Evolutionary conservation across 83 land plant species (phyloP).

Genomic region (Larix sibirica): DNA sequence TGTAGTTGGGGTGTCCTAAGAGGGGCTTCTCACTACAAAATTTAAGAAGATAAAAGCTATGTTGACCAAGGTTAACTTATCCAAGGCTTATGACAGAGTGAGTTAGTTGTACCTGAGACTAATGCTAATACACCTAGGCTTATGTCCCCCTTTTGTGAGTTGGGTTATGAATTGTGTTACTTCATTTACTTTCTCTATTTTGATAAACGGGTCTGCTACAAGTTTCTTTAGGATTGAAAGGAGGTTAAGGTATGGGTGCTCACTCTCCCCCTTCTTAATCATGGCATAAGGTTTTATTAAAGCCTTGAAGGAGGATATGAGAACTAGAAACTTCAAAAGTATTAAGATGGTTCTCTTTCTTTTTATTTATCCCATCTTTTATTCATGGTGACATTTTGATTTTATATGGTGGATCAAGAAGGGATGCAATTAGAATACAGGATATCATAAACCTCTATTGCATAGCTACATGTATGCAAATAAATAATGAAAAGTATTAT

Average conservation of each 20-base stretch:
- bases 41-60: too few relatives aligned
- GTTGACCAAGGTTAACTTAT: too few relatives aligned
- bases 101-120: not conserved
- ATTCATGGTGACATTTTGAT: too few relatives aligned
- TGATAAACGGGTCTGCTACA: not conserved
- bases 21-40: not conserved
- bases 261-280: not conserved
- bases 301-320: not conserved
- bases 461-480: not conserved
- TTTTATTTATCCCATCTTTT: too few relatives aligned
- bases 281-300: not conserved
- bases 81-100: not conserved
- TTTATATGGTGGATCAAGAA: too few relatives aligned
- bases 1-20: not conserved
- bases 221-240: not conserved
- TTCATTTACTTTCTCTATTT: not conserved
- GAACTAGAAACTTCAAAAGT: not conserved
- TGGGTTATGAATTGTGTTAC: not conserved
- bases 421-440: too few relatives aligned
- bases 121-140: not conserved
- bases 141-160: not conserved
- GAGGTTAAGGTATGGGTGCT: not conserved
- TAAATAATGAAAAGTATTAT: not conserved
- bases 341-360: too few relatives aligned
- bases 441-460: not conserved